phyloP scores from a whole-genome alignment of 2,329 filamentous ascomycete species.

The Verticillium alfalfae region DNA sequence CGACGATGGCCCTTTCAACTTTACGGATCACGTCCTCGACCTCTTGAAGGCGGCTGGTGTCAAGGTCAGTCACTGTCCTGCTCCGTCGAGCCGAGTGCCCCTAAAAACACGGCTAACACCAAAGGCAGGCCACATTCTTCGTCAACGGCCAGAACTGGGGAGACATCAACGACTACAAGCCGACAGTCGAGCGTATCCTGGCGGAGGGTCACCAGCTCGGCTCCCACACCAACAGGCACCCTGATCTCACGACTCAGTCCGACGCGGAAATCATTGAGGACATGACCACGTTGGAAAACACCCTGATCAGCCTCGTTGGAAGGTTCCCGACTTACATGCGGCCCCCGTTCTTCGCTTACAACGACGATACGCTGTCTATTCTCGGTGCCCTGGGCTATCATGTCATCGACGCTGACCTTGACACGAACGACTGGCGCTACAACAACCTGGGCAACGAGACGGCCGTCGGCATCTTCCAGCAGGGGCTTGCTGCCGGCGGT shows the following conservation, averaged over 20 bases:
- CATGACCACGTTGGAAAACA: slow-evolving; percentile 39
- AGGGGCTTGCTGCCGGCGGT: slow-evolving; percentile 10
- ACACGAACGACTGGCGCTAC: slow-evolving; percentile 27
- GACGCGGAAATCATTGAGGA: slow-evolving; percentile 22
- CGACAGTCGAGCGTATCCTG: background rate
- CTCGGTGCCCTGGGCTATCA: slow-evolving; percentile 25
- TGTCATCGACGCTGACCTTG: slow-evolving; percentile 27
- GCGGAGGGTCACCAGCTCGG: slow-evolving; percentile 3
- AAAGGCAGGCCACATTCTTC: slow-evolving; percentile 23
- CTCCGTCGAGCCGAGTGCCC: too few species aligned
- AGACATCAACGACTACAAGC: slow-evolving; percentile 22
- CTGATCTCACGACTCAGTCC: slow-evolving; percentile 29
- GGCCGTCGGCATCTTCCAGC: slow-evolving; percentile 19
- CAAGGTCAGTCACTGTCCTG: slow-evolving; percentile 7
- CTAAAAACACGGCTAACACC: background rate
- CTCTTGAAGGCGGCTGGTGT: slow-evolving; percentile 20
- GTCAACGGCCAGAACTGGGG: slow-evolving; percentile 2
- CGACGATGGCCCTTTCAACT: slow-evolving; percentile 38
- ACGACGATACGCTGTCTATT: slow-evolving; percentile 5
- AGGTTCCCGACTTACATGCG: slow-evolving; percentile 49
- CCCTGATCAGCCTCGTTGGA: slow-evolving; percentile 41
- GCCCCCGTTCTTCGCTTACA: slow-evolving; percentile 40
- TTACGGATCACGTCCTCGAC: slow-evolving; percentile 34
- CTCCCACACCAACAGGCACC: slow-evolving; percentile 32
- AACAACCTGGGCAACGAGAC: slow-evolving; percentile 28